Conservation (phyloP, 2,329 filamentous ascomycete genomes). For the Elsinoe batatas region DNA sequence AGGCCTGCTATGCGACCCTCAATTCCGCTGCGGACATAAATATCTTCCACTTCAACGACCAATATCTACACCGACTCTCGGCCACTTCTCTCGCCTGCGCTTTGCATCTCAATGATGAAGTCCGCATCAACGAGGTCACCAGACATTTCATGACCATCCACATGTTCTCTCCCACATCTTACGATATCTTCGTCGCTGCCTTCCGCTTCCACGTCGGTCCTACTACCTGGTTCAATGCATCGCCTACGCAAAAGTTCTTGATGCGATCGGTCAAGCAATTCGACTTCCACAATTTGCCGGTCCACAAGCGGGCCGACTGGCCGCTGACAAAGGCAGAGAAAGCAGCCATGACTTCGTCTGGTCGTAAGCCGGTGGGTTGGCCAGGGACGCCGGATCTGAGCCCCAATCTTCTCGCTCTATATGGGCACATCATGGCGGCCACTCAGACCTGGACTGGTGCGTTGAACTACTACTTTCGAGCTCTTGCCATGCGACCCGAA, state of each 20-base stretch:
- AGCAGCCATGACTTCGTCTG: constrained; percentile 33
- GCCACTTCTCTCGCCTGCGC: constrained; percentile 52
- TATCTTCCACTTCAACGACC: constrained; percentile 58
- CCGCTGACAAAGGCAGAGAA: constrained; percentile 30
- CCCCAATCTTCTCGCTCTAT: constrained; percentile 72
- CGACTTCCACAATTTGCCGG: constrained; percentile 56
- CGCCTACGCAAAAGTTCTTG: constrained; percentile 81
- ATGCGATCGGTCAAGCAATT: constrained; percentile 84
- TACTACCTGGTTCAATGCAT: constrained; percentile 65
- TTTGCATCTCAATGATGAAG: constrained; percentile 65
- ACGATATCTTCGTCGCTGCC: constrained; percentile 72
- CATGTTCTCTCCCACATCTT: constrained; percentile 69
- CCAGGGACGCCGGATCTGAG: constrained; percentile 47
- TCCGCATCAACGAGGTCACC: constrained; percentile 62
- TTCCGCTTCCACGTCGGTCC: constrained; percentile 66
- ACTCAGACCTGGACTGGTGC: constrained; percentile 76
- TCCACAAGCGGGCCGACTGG: constrained; percentile 38
- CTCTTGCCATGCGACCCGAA: constrained; percentile 56
- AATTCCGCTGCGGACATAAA: constrained; percentile 67
- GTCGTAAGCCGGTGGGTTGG: constrained; percentile 20
- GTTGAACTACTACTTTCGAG: constrained; percentile 72
- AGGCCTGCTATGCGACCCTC: constrained; percentile 70
- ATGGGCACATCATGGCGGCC: constrained; percentile 79
- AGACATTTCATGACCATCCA: constrained; percentile 79
- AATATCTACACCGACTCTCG: constrained; percentile 21